phyloP scores from a whole-genome alignment of 176 grass and related monocot genomes.

The Musa beccarii region DNA sequence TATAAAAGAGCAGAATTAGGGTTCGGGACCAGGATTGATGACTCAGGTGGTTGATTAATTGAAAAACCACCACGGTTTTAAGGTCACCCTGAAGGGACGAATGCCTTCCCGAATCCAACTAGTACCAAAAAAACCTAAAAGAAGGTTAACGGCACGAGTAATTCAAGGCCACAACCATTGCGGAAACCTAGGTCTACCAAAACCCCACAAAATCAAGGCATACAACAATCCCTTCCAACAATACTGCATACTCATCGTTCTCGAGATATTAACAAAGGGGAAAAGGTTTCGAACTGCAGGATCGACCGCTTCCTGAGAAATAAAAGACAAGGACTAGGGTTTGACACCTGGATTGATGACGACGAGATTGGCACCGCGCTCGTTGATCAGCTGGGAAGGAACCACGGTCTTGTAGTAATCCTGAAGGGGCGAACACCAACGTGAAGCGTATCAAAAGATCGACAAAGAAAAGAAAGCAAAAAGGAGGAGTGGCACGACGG shows the following conservation, averaged over 20 bases:
- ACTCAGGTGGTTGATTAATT: conserved; percentile 78
- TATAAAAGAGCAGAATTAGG: conserved; percentile 6
- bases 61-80: conserved; percentile 74
- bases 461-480: not conserved
- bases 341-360: conserved; percentile 88
- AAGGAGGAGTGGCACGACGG: not conserved
- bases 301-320: not conserved
- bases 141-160: too few species aligned
- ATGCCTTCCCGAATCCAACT: not conserved
- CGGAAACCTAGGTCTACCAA: not conserved
- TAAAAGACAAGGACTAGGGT: conserved; percentile 9
- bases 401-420: conserved; percentile 86
- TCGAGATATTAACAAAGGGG: not conserved
- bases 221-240: not conserved
- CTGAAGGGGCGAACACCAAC: conserved; percentile 15
- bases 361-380: conserved; percentile 81
- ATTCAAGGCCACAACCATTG: not conserved
- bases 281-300: not conserved
- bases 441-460: not conserved
- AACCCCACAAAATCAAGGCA: not conserved
- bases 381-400: conserved; percentile 82
- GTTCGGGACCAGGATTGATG: conserved; percentile 78
- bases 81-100: conserved; percentile 54
- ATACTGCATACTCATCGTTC: not conserved
- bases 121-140: too few species aligned